Evolutionary conservation across 345 rosid genomes (phyloP).

Genomic region (Moricandia arvensis): DNA sequence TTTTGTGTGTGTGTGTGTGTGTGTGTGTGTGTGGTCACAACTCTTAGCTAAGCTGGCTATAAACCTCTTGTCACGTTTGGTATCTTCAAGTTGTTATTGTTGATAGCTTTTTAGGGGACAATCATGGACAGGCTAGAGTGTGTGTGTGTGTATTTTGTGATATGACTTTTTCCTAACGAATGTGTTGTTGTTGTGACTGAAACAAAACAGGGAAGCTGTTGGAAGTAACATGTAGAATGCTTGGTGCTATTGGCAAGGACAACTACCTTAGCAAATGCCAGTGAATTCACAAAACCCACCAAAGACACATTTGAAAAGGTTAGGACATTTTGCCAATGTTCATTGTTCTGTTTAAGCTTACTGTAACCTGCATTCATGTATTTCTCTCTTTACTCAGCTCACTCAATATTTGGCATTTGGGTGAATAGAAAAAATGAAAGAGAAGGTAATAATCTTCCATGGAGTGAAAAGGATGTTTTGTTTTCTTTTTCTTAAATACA

Average conservation of each 20-base stretch:
- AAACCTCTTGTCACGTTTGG: slow-evolving; percentile 29
- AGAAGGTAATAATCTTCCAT: slow-evolving; percentile 11
- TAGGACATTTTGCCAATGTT: background rate
- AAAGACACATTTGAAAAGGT: slow-evolving; percentile 32
- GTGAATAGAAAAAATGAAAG: slow-evolving; percentile 19
- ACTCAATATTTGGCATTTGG: slow-evolving; percentile 21
- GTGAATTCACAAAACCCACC: slow-evolving; percentile 26
- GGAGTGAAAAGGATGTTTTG: slow-evolving; percentile 21
- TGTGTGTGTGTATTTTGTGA: background rate
- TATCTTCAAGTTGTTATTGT: slow-evolving; percentile 12
- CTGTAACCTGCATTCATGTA: background rate
- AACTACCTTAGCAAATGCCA: slow-evolving; percentile 50
- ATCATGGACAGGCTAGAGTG: slow-evolving; percentile 18
- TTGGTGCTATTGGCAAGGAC: slow-evolving; percentile 58
- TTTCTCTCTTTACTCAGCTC: background rate
- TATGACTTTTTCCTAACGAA: slow-evolving; percentile 19
- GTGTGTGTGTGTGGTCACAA: slow-evolving; percentile 9
- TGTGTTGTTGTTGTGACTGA: slow-evolving; percentile 19
- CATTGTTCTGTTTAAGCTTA: background rate
- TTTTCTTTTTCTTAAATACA: slow-evolving; percentile 11
- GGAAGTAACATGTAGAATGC: slow-evolving; percentile 67
- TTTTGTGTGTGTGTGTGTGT: background rate
- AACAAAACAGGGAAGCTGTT: slow-evolving; percentile 60
- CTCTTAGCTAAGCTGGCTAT: slow-evolving; percentile 9
- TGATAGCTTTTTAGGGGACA: slow-evolving; percentile 9